phyloP scores from a whole-genome alignment of 1,284 basidiomycete genomes.

The Pisolithus thermaeus region DNA sequence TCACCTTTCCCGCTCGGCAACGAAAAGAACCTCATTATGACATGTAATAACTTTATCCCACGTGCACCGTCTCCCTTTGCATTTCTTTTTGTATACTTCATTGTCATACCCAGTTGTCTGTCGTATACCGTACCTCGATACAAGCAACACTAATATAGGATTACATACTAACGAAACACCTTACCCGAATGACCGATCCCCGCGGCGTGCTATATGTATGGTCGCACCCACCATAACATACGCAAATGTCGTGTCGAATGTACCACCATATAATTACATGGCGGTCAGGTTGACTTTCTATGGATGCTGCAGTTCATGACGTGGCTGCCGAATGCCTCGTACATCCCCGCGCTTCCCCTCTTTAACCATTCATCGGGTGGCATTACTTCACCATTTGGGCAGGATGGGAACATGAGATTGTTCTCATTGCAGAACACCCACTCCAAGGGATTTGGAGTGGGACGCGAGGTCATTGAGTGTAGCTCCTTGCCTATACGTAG shows the following conservation, averaged over 20 bases:
- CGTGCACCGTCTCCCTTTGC: no score
- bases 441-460: conserved; percentile 45
- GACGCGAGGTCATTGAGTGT: conserved; percentile 51
- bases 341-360: conserved; percentile 41
- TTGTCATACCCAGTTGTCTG: conserved; percentile 4
- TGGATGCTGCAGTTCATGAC: not conserved
- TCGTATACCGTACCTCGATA: not conserved
- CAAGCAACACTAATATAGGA: no score
- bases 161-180: no score
- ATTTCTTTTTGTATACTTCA: no score
- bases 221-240: no score
- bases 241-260: no score
- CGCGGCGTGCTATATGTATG: conserved; percentile 8
- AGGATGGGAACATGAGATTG: conserved; percentile 43
- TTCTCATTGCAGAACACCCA: conserved; percentile 63
- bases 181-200: not conserved
- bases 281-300: no score
- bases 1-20: not conserved
- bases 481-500: no score
- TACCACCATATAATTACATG: not conserved
- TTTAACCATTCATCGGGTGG: conserved; percentile 52
- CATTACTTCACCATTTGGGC: conserved; percentile 32
- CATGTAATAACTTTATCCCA: not conserved
- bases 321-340: conserved; percentile 23
- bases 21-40: not conserved